Base-by-base conservation (phyloP, 371 early-diverging fungal species). In the Apophysomyces variabilis region DNA sequence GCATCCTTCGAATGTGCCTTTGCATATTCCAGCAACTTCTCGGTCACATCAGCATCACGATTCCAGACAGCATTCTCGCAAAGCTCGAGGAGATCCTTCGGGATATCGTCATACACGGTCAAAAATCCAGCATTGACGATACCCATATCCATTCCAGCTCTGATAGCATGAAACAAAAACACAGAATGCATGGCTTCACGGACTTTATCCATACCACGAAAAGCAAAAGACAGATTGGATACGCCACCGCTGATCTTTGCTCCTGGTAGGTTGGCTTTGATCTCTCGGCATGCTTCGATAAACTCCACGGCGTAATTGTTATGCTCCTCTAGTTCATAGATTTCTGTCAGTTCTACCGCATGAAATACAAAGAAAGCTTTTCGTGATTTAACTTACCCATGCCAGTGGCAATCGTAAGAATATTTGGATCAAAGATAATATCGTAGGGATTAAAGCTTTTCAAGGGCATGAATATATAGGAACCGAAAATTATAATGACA, bases 141-240 rank as follows among this genome's bases (percentile, higher is more conserved):
- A 69, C 96, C 97, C 97, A 96, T 96, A 75, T 95, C 96, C 93
- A 96, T 92, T 16, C 96, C 96, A 14, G 85, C 94, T 73, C 91
- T 85, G 73, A 94, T 93, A 16, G 96, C 87, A 69, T 96, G 96
- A 78, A 90, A 96, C 72, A 95, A 76, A 72, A 96, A 96, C 13
- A 96, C 97, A 62, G 90, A 89, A 82, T 96, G 96, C 96, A 96
- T 96, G 8, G 96, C 96, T 79, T 94, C 90, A 75, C 97, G 91
- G 38, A 96, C 82, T 46, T 83, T 83, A 68, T 95, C 95, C 87
- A 93, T 95, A 67, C 96, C 96, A 75, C 96, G 92, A 89, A 95
- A 96, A 21, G 96, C 93, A 83, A 96, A 96, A 13, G 97, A 96
- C 72, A 96, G 74, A 76, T 96, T 96, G 73, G 95, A 95, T 14